Evolutionary conservation across 169 alveolate genomes (phyloP), one percentile per base, ranked within the genome.

Genomic region (Miamiensis avidus): DNA sequence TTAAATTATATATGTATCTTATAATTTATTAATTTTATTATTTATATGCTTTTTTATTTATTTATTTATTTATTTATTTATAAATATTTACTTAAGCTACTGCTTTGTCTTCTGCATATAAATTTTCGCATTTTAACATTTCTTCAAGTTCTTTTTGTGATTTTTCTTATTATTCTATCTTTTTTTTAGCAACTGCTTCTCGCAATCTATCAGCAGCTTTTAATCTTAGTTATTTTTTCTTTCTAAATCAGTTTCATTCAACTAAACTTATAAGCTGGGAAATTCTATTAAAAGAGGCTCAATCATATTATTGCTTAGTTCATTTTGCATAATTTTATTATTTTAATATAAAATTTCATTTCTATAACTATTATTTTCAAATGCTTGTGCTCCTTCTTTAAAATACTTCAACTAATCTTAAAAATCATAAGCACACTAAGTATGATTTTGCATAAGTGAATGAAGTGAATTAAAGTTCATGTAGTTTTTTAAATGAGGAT

Each of bases 181-280:
- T 74, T 29, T 84, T 81, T 86, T 86, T 74, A 34, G 79, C 33
- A 31, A 86, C 75, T 0, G 90, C 83, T 86, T 86, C 90, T 34
- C 72, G 27, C n/a, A 86, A 69, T 86, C 90, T 86, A 11, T 81
- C 84, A 79, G 81, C 84, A 74, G 74, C 49, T 75, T 82, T 86
- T 31, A 74, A 31, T 81, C 90, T 79, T 34, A 78, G 75, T 86
- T 86, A 84, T 49, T 81, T 33, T 81, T 86, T 75, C 87, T 86
- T 15, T 75, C 34, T 33, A 86, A 28, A 29, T 86, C 90, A 15
- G 65, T 76, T 27, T 79, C 86, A 81, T 81, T 78, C 11, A 86
- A 79, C 31, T 81, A 31, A 29, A 75, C 75, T 34, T 86, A 74
- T 81, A 69, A 30, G 0, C 75, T 81, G 1, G 90, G 90, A 64